phyloP scores from a whole-genome alignment of 1,139 yeast species.

The Sugiyamaella neomexicana region DNA sequence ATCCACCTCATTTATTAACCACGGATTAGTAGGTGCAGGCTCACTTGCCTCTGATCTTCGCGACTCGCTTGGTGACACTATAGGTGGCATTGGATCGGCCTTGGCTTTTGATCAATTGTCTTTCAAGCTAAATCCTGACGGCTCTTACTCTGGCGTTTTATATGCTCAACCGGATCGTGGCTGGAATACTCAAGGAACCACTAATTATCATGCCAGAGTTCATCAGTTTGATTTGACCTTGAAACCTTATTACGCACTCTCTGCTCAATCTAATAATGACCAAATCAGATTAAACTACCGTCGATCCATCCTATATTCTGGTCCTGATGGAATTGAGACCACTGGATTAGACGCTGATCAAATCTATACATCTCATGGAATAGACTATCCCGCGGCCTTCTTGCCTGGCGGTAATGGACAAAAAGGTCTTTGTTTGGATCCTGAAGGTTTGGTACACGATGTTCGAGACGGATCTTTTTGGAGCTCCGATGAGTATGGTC shows the following conservation, averaged over 20 bases:
- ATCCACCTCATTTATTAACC: slow-evolving; percentile 19
- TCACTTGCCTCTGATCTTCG: slow-evolving; percentile 22
- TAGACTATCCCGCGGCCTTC: slow-evolving; percentile 24
- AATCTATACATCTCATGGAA: slow-evolving; percentile 19
- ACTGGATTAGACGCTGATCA: slow-evolving; percentile 25
- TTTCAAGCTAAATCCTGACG: slow-evolving; percentile 18
- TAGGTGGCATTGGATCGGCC: slow-evolving; percentile 28
- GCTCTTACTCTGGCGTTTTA: slow-evolving; percentile 22
- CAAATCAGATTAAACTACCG: slow-evolving; percentile 21
- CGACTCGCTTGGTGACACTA: slow-evolving; percentile 25
- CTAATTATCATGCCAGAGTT: slow-evolving; percentile 23
- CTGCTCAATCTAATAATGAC: slow-evolving; percentile 13
- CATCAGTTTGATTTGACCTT: slow-evolving; percentile 22
- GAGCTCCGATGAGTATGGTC: slow-evolving; percentile 28
- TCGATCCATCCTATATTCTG: slow-evolving; percentile 18
- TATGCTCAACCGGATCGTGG: slow-evolving; percentile 28
- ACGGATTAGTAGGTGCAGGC: slow-evolving; percentile 26
- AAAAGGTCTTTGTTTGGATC: slow-evolving; percentile 19
- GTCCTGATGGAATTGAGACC: slow-evolving; percentile 23
- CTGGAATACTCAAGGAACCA: slow-evolving; percentile 26
- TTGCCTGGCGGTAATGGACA: slow-evolving; percentile 13
- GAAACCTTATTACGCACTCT: slow-evolving; percentile 23
- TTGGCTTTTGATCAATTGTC: slow-evolving; percentile 22
- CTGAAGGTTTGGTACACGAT: slow-evolving; percentile 24
- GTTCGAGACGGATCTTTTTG: slow-evolving; percentile 24